Conservation (phyloP, 75 land plant species). For the Sequoiadendron giganteum region DNA sequence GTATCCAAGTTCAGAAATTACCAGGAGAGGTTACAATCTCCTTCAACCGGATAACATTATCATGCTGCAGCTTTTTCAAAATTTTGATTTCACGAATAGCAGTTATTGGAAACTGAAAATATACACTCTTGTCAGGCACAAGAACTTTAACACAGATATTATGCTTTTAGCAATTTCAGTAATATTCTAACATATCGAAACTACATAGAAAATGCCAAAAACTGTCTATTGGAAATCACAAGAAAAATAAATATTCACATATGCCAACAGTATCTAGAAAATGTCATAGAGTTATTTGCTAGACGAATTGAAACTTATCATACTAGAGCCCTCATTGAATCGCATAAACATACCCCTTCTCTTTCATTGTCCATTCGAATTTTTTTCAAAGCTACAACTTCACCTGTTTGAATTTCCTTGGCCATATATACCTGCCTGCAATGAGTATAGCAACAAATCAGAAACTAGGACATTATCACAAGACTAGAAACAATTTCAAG, state of each 20-base stretch:
- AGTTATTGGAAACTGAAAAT: slow-evolving; percentile 81
- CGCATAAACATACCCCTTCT: slow-evolving; percentile 69
- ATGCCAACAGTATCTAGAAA: background rate
- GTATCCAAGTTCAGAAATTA: slow-evolving; percentile 3
- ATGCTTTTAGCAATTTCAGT: background rate
- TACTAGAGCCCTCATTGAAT: background rate
- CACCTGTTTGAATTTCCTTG: slow-evolving; percentile 74
- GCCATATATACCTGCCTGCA: slow-evolving; percentile 96
- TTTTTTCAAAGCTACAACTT: slow-evolving; percentile 88
- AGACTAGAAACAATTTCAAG: background rate
- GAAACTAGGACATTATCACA: background rate
- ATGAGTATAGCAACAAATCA: background rate
- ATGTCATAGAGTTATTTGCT: background rate
- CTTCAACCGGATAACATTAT: slow-evolving; percentile 80
- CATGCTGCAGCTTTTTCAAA: slow-evolving; percentile 87
- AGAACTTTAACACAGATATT: background rate
- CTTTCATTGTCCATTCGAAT: slow-evolving; percentile 93
- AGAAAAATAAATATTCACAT: background rate
- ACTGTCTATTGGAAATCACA: background rate
- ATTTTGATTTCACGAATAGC: slow-evolving; percentile 93
- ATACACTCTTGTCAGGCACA: slow-evolving; percentile 9
- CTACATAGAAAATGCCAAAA: background rate
- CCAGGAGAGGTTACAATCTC: slow-evolving; percentile 72
- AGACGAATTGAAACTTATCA: background rate
- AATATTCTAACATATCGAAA: background rate